Evolutionary conservation across 2,329 filamentous ascomycete species (phyloP).

Genomic region (Ascomycota sp.): DNA sequence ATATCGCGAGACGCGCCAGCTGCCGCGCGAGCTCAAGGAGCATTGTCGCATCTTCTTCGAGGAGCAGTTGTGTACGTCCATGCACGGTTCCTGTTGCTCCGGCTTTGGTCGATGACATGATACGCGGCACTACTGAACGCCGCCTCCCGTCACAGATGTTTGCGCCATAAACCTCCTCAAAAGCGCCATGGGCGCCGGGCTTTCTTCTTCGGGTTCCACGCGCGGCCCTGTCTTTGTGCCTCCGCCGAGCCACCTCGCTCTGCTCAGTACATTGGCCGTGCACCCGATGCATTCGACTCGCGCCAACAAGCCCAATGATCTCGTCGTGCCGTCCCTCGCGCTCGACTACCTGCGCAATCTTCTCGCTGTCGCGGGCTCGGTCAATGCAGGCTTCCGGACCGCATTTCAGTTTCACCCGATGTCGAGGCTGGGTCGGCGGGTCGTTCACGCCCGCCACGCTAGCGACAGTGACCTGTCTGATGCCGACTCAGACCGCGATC

Average conservation of each 20-base stretch:
- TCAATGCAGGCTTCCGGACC: slow-evolving; percentile 46
- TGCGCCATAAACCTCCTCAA: slow-evolving; percentile 42
- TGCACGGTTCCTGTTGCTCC: too few relatives aligned
- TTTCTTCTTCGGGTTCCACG: slow-evolving; percentile 9
- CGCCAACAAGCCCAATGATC: slow-evolving; percentile 36
- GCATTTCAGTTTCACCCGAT: slow-evolving; percentile 47
- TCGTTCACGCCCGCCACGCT: slow-evolving; percentile 18
- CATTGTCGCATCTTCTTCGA: slow-evolving; percentile 56
- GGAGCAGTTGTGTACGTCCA: slow-evolving; percentile 43
- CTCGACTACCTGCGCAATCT: slow-evolving; percentile 51
- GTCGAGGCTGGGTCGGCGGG: slow-evolving; percentile 10
- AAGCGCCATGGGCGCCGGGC: slow-evolving; percentile 37
- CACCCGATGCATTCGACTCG: slow-evolving; percentile 66
- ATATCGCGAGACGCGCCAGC: slow-evolving; percentile 31
- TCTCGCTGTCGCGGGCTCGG: slow-evolving; percentile 42
- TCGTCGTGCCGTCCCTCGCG: slow-evolving; percentile 43
- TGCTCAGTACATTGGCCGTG: slow-evolving; percentile 64
- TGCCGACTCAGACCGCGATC: slow-evolving; percentile 21
- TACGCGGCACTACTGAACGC: too few relatives aligned
- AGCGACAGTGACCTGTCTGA: slow-evolving; percentile 22
- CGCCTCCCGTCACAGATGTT: slow-evolving; percentile 11
- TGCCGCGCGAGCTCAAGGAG: slow-evolving; percentile 43
- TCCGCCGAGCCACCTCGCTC: slow-evolving; percentile 49
- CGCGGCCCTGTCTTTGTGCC: slow-evolving; percentile 38
- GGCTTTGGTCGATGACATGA: too few relatives aligned